phyloP scores from a whole-genome alignment of 352 stramenopile species.

The Pythium myriotylum region DNA sequence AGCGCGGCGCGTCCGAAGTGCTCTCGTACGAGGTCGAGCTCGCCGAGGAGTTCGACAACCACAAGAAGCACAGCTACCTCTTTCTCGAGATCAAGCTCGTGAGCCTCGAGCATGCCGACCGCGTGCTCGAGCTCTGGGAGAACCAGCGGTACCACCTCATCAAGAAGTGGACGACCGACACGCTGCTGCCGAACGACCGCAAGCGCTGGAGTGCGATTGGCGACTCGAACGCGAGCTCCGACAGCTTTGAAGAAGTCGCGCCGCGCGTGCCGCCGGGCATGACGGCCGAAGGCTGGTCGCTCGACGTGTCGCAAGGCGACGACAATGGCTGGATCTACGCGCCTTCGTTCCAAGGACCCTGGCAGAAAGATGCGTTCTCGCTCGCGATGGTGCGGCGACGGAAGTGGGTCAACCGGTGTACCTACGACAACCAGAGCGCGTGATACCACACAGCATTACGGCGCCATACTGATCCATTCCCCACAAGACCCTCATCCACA shows the following conservation, averaged over 20 bases:
- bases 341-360: constrained; percentile 70
- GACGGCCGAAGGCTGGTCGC: constrained; percentile 68
- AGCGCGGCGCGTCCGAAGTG: constrained; percentile 42
- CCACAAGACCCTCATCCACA: too few species aligned
- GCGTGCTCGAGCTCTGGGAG: constrained; percentile 82
- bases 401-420: constrained; percentile 85
- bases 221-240: constrained; percentile 59
- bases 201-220: constrained; percentile 70
- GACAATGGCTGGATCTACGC: constrained; percentile 88
- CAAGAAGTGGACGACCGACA: constrained; percentile 76
- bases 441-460: too few species aligned
- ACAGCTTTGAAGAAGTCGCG: constrained; percentile 69
- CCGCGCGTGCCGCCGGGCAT: constrained; percentile 61
- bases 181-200: constrained; percentile 57
- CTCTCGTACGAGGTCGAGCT: constrained; percentile 73
- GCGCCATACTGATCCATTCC: too few species aligned
- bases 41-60: constrained; percentile 45
- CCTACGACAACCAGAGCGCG: constrained; percentile 17
- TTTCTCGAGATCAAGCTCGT: constrained; percentile 79
- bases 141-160: constrained; percentile 81
- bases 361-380: constrained; percentile 76
- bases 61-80: constrained; percentile 72
- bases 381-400: constrained; percentile 77
- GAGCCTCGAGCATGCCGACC: constrained; percentile 56
- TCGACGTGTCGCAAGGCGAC: constrained; percentile 77